Conservation (phyloP, 305 asterid species). For the Fraxinus dipetala region DNA sequence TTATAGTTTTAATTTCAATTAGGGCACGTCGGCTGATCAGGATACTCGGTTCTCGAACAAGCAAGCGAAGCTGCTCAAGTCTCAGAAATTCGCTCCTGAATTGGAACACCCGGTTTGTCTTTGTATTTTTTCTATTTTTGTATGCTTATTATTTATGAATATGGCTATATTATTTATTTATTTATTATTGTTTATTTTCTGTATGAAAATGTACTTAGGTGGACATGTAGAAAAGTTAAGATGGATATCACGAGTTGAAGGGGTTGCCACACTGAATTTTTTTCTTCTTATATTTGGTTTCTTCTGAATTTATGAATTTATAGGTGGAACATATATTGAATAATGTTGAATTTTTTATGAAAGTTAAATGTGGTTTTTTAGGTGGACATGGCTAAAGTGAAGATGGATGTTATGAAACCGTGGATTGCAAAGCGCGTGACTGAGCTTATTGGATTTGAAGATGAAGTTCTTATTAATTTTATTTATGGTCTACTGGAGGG, state of each 20-base stretch:
- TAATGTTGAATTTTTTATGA: slow-evolving; percentile 11
- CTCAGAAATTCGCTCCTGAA: slow-evolving; percentile 92
- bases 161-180: background rate
- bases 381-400: slow-evolving; percentile 94
- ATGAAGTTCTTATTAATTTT: slow-evolving; percentile 95
- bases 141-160: background rate
- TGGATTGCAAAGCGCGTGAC: slow-evolving; percentile 98
- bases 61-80: slow-evolving; percentile 87
- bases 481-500: slow-evolving; percentile 87
- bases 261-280: slow-evolving; percentile 5
- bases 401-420: slow-evolving; percentile 92
- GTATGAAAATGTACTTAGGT: slow-evolving; percentile 15
- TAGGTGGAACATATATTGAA: background rate
- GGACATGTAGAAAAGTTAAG: slow-evolving; percentile 16
- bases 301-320: slow-evolving; percentile 9
- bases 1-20: slow-evolving; percentile 16
- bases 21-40: slow-evolving; percentile 98
- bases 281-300: slow-evolving; percentile 1
- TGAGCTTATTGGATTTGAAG: slow-evolving; percentile 94
- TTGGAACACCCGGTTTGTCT: slow-evolving; percentile 73
- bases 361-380: slow-evolving; percentile 22
- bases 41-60: slow-evolving; percentile 97
- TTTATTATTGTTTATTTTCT: background rate
- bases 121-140: background rate
- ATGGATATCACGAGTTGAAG: slow-evolving; percentile 11